phyloP scores from a whole-genome alignment of 352 stramenopile species.

The Globisporangium alternatum region DNA sequence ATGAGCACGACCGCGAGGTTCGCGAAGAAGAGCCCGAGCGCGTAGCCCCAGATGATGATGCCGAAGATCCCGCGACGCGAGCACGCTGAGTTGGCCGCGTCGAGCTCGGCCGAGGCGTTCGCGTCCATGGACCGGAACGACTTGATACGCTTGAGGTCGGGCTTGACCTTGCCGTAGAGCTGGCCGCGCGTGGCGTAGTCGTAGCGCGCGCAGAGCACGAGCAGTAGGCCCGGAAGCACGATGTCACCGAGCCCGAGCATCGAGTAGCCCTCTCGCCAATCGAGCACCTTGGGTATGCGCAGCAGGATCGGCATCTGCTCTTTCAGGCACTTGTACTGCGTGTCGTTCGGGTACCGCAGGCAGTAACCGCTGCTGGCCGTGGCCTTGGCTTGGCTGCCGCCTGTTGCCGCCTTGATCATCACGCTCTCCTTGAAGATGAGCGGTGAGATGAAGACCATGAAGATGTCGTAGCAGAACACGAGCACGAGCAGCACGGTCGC shows the following conservation, averaged over 20 bases:
- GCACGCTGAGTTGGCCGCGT: conserved; percentile 21
- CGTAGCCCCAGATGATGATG: conserved; percentile 92
- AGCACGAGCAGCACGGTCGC: conserved; percentile 89
- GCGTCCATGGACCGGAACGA: conserved; percentile 23
- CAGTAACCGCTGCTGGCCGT: conserved; percentile 56
- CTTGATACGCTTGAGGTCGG: conserved; percentile 43
- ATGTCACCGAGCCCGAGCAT: conserved; percentile 97
- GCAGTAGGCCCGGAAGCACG: conserved; percentile 92
- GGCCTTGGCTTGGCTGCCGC: conserved; percentile 51
- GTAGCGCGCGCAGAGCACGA: conserved; percentile 94
- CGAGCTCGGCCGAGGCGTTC: conserved; percentile 35
- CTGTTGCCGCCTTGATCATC: conserved; percentile 95
- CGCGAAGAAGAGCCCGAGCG: conserved; percentile 90
- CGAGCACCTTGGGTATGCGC: conserved; percentile 90
- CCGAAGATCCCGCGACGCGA: conserved; percentile 60
- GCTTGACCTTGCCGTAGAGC: conserved; percentile 56
- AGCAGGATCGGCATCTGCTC: conserved; percentile 95
- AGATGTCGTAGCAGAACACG: conserved; percentile 96
- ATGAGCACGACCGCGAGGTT: conserved; percentile 93
- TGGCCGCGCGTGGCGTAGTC: conserved; percentile 87
- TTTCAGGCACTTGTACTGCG: conserved; percentile 46
- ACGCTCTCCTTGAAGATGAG: conserved; percentile 89
- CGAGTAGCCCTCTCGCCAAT: conserved; percentile 90
- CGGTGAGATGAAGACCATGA: conserved; percentile 95
- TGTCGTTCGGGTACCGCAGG: conserved; percentile 70